Evolutionary conservation across 495 filamentous ascomycete species (phyloP).

Genomic region (Podospora pseudoanserina): DNA sequence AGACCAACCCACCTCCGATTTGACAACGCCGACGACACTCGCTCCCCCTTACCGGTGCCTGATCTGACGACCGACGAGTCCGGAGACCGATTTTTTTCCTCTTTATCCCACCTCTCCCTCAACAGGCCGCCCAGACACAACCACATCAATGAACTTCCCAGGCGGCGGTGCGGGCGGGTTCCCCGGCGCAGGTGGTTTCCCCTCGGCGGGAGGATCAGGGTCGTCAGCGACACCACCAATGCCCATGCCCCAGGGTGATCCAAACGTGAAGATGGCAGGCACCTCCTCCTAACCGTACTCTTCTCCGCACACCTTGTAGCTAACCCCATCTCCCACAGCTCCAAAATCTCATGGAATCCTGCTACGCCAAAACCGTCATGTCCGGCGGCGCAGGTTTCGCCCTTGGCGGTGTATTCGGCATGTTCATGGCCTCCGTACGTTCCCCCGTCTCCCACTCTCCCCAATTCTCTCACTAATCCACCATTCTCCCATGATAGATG

Average conservation of each 20-base stretch:
- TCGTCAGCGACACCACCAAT: constrained; percentile 6
- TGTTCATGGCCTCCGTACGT: constrained; percentile 91
- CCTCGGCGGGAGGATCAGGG: not conserved
- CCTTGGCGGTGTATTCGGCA: constrained; percentile 84
- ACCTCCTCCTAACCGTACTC: not conserved
- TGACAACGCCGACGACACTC: not conserved
- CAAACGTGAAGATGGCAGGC: constrained; percentile 38
- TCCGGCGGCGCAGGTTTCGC: constrained; percentile 85
- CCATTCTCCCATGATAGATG: constrained; percentile 25
- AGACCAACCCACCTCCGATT: not conserved
- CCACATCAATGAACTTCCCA: constrained; percentile 22
- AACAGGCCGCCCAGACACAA: not conserved
- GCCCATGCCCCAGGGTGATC: constrained; percentile 37
- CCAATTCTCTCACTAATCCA: not conserved
- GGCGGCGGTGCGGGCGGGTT: constrained; percentile 18
- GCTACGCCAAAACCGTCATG: constrained; percentile 76
- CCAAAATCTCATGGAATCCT: constrained; percentile 77
- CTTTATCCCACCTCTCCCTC: not conserved
- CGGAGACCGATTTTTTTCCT: not conserved
- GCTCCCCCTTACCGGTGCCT: not conserved
- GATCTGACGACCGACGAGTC: not conserved
- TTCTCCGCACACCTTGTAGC: not conserved
- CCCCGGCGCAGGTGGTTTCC: constrained; percentile 17
- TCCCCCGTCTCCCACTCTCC: not conserved
- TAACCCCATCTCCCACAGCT: constrained; percentile 13